phyloP scores from a whole-genome alignment of 2,329 filamentous ascomycete genomes.

The Aspergillus fischeri region DNA sequence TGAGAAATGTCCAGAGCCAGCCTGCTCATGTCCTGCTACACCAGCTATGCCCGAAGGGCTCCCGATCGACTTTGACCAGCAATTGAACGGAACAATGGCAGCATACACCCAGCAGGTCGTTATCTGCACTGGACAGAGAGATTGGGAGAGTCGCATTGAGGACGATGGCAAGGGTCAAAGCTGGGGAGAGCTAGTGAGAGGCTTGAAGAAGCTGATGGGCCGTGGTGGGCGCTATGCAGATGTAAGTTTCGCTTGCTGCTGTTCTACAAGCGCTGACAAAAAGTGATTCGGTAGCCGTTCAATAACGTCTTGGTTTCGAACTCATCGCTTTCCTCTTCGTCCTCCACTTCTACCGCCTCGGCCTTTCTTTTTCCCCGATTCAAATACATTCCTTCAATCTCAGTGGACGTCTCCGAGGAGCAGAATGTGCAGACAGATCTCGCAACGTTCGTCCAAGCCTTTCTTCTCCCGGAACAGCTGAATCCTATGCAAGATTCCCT shows the following conservation, averaged over 20 bases:
- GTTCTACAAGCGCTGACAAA: conserved; percentile 6
- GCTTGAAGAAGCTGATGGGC: conserved; percentile 65
- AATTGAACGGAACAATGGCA: conserved; percentile 72
- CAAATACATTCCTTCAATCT: conserved; percentile 70
- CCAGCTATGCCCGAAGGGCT: conserved; percentile 66
- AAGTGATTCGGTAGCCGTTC: conserved; percentile 59
- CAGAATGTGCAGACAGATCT: conserved; percentile 23
- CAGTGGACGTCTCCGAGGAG: conserved; percentile 54
- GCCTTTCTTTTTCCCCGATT: conserved; percentile 80
- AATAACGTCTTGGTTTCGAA: conserved; percentile 75
- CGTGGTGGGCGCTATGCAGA: conserved; percentile 63
- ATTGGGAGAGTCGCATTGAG: conserved; percentile 83
- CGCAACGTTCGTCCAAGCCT: conserved; percentile 44
- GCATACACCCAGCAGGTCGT: conserved; percentile 78
- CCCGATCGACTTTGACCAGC: conserved; percentile 67
- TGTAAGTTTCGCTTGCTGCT: conserved; percentile 34
- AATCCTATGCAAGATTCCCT: conserved; percentile 32
- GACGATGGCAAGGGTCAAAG: conserved; percentile 60
- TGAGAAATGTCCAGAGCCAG: conserved; percentile 66
- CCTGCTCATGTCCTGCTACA: conserved; percentile 69
- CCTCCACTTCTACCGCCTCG: conserved; percentile 42
- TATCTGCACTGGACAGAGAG: conserved; percentile 71
- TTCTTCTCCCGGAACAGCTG: conserved; percentile 34
- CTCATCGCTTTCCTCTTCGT: conserved; percentile 66
- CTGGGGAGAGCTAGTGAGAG: conserved; percentile 52